A percentile compares a stretch with the other conserved stretches of the same genome.
phyloP scores from a whole-genome alignment of 2,329 filamentous ascomycete species.

The Pyrenochaeta sp. region DNA sequence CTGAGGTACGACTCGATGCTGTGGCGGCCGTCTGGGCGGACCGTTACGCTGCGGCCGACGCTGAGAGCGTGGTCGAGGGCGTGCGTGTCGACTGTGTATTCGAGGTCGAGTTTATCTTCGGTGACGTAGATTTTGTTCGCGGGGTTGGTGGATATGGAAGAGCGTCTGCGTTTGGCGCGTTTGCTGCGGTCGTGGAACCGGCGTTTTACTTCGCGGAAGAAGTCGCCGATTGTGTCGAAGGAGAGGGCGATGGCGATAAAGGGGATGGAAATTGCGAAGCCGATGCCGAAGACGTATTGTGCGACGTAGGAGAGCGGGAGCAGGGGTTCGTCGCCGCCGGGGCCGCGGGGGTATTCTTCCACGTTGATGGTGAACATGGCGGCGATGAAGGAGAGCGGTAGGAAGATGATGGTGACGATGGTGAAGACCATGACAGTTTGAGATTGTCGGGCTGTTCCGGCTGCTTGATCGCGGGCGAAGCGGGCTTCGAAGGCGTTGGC shows the following conservation, averaged over 20 bases:
- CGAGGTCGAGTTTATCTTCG: constrained; percentile 21
- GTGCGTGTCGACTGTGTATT: constrained; percentile 31
- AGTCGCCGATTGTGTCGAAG: constrained; percentile 51
- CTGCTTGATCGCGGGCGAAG: constrained; percentile 67
- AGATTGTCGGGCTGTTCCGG: constrained; percentile 64
- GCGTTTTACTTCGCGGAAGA: constrained; percentile 35
- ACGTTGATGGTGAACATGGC: constrained; percentile 65
- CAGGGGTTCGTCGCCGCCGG: constrained; percentile 35
- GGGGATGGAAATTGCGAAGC: constrained; percentile 61
- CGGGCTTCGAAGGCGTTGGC: constrained; percentile 72
- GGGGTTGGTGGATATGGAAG: neutral
- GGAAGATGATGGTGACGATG: constrained; percentile 65
- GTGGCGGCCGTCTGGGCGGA: constrained; percentile 24
- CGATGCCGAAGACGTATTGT: constrained; percentile 64
- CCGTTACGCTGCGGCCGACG: constrained; percentile 31
- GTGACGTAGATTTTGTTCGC: constrained; percentile 6
- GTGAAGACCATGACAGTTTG: constrained; percentile 67
- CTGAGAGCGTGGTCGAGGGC: constrained; percentile 37
- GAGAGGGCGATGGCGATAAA: constrained; percentile 57
- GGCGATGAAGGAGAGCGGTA: constrained; percentile 63
- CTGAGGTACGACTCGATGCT: constrained; percentile 40
- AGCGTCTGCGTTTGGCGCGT: neutral
- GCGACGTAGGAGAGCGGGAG: constrained; percentile 60
- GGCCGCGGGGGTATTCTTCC: constrained; percentile 53
- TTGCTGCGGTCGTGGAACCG: constrained; percentile 20